These are phyloP conservation scores for Yamadazyma tumulicola DNA, from an alignment of 805 yeast species.

Conservation along the genomic window DNA sequence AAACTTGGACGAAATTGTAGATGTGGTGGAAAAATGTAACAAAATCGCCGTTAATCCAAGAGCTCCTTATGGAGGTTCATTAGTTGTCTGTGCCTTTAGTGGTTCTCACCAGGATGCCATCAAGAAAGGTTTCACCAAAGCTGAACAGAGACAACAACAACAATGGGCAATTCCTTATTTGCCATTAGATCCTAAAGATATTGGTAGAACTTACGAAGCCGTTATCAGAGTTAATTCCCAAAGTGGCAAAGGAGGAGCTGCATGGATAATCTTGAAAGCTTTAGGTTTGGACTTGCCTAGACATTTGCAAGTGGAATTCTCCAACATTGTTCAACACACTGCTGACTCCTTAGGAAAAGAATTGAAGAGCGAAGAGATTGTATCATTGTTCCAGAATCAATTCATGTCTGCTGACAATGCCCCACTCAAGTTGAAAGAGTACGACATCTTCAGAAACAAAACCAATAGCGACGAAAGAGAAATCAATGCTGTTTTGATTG, in stretches of 20 bases:
- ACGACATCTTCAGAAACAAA: slow-evolving; percentile 39
- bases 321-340: slow-evolving; percentile 56
- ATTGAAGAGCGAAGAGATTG: slow-evolving; percentile 64
- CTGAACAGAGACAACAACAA: slow-evolving; percentile 39
- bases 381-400: slow-evolving; percentile 49
- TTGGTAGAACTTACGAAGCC: slow-evolving; percentile 78
- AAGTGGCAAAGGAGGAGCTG: slow-evolving; percentile 88
- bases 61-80: slow-evolving; percentile 78
- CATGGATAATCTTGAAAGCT: slow-evolving; percentile 72
- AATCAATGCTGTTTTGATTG: slow-evolving; percentile 40
- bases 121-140: slow-evolving; percentile 58
- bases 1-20: slow-evolving; percentile 62
- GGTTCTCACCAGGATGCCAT: slow-evolving; percentile 74
- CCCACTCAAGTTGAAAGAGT: slow-evolving; percentile 39
- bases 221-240: slow-evolving; percentile 81
- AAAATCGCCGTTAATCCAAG: slow-evolving; percentile 70
- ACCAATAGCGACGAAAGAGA: slow-evolving; percentile 32
- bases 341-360: slow-evolving; percentile 72
- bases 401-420: slow-evolving; percentile 43
- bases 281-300: slow-evolving; percentile 74
- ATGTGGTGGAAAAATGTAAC: slow-evolving; percentile 71
- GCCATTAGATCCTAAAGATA: slow-evolving; percentile 78
- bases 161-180: slow-evolving; percentile 71
- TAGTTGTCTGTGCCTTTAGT: slow-evolving; percentile 75
- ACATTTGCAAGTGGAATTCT: slow-evolving; percentile 64